Conservation (phyloP, 192 early-diverging fungal genomes). For the Linderina pennispora region DNA sequence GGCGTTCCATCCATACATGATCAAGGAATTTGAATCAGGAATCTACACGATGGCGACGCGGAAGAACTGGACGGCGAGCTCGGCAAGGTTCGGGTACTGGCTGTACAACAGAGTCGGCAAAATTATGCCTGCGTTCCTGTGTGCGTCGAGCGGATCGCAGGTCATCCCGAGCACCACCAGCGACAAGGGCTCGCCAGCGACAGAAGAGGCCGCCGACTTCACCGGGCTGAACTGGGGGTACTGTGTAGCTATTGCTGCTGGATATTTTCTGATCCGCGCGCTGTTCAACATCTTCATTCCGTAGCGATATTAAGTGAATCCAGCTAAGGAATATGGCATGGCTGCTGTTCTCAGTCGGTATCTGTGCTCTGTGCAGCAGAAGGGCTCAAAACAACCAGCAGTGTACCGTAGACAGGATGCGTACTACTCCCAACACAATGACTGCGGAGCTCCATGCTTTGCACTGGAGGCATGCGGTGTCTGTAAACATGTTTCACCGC, state of each 20-base stretch:
- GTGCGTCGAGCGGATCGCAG: background rate
- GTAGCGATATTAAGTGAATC: background rate
- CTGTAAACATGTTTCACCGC: no score
- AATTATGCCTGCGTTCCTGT: background rate
- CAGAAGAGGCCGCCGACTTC: background rate
- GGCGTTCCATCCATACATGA: background rate
- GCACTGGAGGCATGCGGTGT: no score
- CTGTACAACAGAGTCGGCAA: background rate
- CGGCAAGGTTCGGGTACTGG: background rate
- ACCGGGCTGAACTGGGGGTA: background rate
- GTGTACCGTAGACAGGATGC: no score
- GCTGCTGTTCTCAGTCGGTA: no score
- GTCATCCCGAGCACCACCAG: background rate
- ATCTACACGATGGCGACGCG: background rate
- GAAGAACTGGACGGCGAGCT: background rate
- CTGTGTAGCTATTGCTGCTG: background rate
- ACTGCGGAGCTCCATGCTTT: no score
- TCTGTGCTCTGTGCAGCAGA: no score
- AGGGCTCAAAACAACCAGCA: no score
- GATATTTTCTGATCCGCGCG: background rate
- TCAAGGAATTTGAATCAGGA: background rate
- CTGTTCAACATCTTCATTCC: background rate
- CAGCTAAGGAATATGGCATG: no score
- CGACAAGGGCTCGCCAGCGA: background rate
- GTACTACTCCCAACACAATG: no score